A percentile compares a stretch with the other conserved stretches of the same genome.
phyloP scores from a whole-genome alignment of 495 filamentous ascomycete species.

The Daldinia loculata region DNA sequence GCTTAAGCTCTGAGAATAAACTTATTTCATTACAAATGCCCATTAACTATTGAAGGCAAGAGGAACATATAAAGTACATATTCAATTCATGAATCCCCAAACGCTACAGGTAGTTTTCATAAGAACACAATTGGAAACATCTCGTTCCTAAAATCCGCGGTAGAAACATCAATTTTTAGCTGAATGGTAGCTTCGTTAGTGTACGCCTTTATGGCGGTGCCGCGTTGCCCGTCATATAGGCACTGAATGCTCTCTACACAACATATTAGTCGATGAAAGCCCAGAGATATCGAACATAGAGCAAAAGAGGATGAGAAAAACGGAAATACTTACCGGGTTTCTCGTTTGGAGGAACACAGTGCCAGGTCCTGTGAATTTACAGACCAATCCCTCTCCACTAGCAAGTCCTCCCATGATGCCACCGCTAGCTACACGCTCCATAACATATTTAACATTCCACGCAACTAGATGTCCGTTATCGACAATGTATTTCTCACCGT shows the following conservation, averaged over 20 bases:
- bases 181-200: neutral
- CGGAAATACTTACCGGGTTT: constrained; percentile 67
- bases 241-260: constrained; percentile 53
- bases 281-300: neutral
- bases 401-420: constrained; percentile 83
- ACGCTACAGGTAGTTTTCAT: constrained; percentile 2
- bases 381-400: constrained; percentile 87
- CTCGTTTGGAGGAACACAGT: constrained; percentile 94
- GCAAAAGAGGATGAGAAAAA: neutral
- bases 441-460: constrained; percentile 94
- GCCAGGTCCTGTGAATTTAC: constrained; percentile 91
- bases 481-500: constrained; percentile 86
- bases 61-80: constrained; percentile 1
- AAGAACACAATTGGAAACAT: neutral
- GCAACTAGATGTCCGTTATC: constrained; percentile 97
- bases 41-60: neutral
- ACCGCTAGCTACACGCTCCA: constrained; percentile 88
- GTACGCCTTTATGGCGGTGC: constrained; percentile 35
- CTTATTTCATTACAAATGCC: neutral
- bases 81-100: constrained; percentile 20
- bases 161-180: neutral
- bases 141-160: too few relatives aligned
- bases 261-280: constrained; percentile 23
- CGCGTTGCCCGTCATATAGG: constrained; percentile 57
- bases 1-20: neutral